These are phyloP conservation scores for Phoma sp. DNA, from an alignment of 2,329 filamentous ascomycete genomes.

Conservation along the genomic window DNA sequence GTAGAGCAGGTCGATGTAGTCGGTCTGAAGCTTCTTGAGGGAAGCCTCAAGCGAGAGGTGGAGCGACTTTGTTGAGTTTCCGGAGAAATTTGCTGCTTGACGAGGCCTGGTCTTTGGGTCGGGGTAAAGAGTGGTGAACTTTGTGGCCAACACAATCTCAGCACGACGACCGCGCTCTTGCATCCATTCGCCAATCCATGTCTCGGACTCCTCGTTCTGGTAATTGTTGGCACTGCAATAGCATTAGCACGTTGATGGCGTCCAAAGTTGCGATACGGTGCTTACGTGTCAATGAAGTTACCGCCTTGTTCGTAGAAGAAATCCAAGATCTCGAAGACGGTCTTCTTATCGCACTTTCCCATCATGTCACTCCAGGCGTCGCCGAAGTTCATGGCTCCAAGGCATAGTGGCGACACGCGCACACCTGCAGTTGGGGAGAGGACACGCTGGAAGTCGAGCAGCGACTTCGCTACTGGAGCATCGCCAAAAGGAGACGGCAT, in stretches of 20 bases:
- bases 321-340: slow-evolving; percentile 55
- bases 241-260: background rate
- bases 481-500: slow-evolving; percentile 37
- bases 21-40: slow-evolving; percentile 51
- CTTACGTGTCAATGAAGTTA: slow-evolving; percentile 60
- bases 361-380: slow-evolving; percentile 53
- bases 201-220: slow-evolving; percentile 57
- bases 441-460: slow-evolving; percentile 60
- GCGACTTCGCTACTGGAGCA: slow-evolving; percentile 39
- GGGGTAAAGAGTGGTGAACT: slow-evolving; percentile 53
- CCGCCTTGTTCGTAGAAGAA: slow-evolving; percentile 56
- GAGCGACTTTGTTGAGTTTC: slow-evolving; percentile 50
- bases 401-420: slow-evolving; percentile 60
- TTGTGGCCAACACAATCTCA: slow-evolving; percentile 62
- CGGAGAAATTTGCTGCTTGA: slow-evolving; percentile 51
- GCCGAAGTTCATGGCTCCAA: slow-evolving; percentile 63
- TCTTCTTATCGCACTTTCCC: slow-evolving; percentile 55
- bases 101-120: slow-evolving; percentile 33
- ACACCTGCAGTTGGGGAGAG: slow-evolving; percentile 60
- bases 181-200: slow-evolving; percentile 61
- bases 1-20: slow-evolving; percentile 51
- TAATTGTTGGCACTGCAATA: slow-evolving; percentile 54
- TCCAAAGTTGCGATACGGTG: background rate
- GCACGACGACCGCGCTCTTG: slow-evolving; percentile 52
- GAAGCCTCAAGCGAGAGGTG: slow-evolving; percentile 48